phyloP scores from a whole-genome alignment of 495 filamentous ascomycete species.

The Xylaria venustula region DNA sequence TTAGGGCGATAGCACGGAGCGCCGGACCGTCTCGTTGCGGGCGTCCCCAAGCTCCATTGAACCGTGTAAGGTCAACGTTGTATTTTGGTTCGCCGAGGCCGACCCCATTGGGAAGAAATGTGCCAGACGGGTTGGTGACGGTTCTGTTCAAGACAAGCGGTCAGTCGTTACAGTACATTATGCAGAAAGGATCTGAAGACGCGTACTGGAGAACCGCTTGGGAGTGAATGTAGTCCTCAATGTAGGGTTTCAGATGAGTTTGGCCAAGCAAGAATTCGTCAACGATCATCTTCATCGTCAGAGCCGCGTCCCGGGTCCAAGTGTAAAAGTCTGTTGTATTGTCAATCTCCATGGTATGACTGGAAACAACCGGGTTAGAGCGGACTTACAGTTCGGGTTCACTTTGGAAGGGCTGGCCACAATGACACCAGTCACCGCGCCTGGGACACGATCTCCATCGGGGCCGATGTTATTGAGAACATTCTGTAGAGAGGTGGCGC shows the following conservation, averaged over 20 bases:
- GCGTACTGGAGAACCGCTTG: constrained; percentile 50
- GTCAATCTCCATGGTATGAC: background rate
- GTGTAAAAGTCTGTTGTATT: constrained; percentile 52
- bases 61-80: constrained; percentile 51
- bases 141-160: background rate
- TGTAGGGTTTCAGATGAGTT: constrained; percentile 27
- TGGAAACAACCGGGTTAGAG: background rate
- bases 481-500: constrained; percentile 46
- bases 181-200: background rate
- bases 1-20: constrained; percentile 47
- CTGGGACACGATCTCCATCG: constrained; percentile 40
- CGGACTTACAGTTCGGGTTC: constrained; percentile 54
- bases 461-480: constrained; percentile 60
- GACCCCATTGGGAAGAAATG: constrained; percentile 33
- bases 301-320: constrained; percentile 60
- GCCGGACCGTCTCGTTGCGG: constrained; percentile 64
- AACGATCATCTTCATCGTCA: constrained; percentile 56
- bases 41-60: constrained; percentile 59
- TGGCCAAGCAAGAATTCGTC: constrained; percentile 44
- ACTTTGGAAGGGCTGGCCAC: constrained; percentile 56
- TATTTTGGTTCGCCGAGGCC: constrained; percentile 65
- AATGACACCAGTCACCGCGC: constrained; percentile 50
- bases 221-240: constrained; percentile 55
- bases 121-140: constrained; percentile 44
- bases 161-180: background rate